Base-by-base conservation (phyloP, 1,284 basidiomycete genomes). In the Rhodotorula glutinis region DNA sequence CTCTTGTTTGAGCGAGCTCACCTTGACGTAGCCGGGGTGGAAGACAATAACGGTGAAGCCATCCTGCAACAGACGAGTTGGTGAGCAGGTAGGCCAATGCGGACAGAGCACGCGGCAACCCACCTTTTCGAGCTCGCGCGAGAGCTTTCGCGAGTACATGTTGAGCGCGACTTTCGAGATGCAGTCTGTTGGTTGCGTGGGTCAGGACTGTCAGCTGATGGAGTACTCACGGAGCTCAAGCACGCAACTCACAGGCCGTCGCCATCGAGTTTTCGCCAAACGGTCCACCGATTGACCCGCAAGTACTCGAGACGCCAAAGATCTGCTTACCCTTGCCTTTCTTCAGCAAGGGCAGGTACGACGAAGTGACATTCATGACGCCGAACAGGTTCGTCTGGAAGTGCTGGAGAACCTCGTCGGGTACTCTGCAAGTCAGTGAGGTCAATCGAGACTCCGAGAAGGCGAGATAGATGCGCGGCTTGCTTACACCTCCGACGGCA, bases 311-410 rank as follows among this genome's bases (percentile, higher is more conserved):
- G 14, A 54, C 11, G 11, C 23, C 33, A 40, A 54, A 54, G 33
- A 54, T 40, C 53, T 55, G 53, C 40, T 55, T 55, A 16, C 53
- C 53, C 38, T 41, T 43, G 25, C 54, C 21, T 10, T 40, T 59
- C 33, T 46, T 38, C 0, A 67, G 29, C 9, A 67, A 61, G 13
- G 65, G 61, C 38, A 67, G 57, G 44, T 56, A 52, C 5, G 53
- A 52, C 4, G 21, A 4, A 11, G 56, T 58, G 19, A 53, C 29
- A 46, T 51, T 47, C 25, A 59, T 33, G 21, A 52, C 52, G n/a
- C 65, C 65, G 53, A 30, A 63, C 2, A 63, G 16, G 49, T 67
- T 67, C 16, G 52, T 38, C 17, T 56, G 19, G 23, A 63, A 19
- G 52, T 63, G 54, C 4, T 41, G 23, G 21, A 49, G 27, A 52